These are phyloP conservation scores for Bipolaris gigantea DNA, from an alignment of 2,329 filamentous ascomycete genomes.

Conservation along the genomic window DNA sequence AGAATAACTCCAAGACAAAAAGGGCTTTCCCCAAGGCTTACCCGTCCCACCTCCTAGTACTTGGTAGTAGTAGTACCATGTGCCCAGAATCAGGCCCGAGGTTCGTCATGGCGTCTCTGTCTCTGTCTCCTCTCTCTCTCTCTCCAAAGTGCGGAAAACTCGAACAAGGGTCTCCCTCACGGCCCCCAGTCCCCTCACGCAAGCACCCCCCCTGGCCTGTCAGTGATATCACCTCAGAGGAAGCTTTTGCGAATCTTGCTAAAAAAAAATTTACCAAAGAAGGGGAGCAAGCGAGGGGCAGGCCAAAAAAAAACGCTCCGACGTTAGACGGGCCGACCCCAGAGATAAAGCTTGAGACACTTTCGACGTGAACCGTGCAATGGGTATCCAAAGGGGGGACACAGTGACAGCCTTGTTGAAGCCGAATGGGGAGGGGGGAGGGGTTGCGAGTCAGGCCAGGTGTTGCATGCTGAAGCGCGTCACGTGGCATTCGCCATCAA, in stretches of 20 bases:
- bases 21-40: neutral
- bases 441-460: constrained; percentile 4
- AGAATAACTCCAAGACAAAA: neutral
- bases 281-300: neutral
- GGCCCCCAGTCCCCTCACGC: constrained; percentile 6
- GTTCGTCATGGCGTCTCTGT: neutral
- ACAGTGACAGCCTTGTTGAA: constrained; percentile 12
- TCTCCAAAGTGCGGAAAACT: neutral
- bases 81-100: too few species aligned
- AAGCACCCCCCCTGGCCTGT: neutral
- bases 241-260: constrained; percentile 13
- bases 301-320: constrained; percentile 8
- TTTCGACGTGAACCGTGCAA: constrained; percentile 10
- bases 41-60: neutral
- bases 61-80: too few species aligned
- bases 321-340: constrained; percentile 14
- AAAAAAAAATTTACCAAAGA: constrained; percentile 2
- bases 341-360: constrained; percentile 12
- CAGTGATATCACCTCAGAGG: constrained; percentile 11
- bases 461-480: constrained; percentile 8
- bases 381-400: constrained; percentile 8
- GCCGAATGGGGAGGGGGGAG: constrained; percentile 13
- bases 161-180: constrained; percentile 8
- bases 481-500: constrained; percentile 9
- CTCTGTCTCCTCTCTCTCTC: neutral